phyloP scores from a whole-genome alignment of 352 stramenopile genomes.

The Blastocystis sp. region DNA sequence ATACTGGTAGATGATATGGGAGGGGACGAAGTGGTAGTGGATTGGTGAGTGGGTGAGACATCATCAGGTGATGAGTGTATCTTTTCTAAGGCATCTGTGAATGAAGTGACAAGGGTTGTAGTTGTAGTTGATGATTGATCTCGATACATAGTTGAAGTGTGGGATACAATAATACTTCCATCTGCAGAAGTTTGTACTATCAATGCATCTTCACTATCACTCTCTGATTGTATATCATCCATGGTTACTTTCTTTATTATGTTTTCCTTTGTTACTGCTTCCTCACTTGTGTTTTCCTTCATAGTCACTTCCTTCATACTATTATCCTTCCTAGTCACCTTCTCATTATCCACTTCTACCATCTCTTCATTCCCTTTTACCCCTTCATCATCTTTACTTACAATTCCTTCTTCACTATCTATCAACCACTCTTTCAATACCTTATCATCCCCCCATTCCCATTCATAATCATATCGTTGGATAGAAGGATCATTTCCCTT shows the following conservation, averaged over 20 bases:
- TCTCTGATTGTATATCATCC: background rate
- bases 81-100: too few species aligned
- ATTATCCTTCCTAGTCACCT: background rate
- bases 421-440: background rate
- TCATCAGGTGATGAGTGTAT: too few species aligned
- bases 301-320: background rate
- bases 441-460: background rate
- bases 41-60: too few species aligned
- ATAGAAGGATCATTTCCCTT: slow-evolving; percentile 19
- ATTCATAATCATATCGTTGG: background rate
- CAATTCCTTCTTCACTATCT: background rate
- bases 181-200: background rate
- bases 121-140: too few species aligned
- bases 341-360: background rate
- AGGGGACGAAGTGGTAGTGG: too few species aligned
- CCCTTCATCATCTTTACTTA: background rate
- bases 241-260: background rate
- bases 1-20: too few species aligned
- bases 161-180: too few species aligned
- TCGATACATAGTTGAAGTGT: too few species aligned
- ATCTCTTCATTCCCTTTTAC: background rate
- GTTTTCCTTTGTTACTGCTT: background rate
- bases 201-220: background rate
- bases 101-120: too few species aligned
- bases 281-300: background rate